A percentile compares a stretch with the other conserved stretches of the same genome.
These are phyloP conservation scores for Blastobotrys americana DNA, from an alignment of 805 yeast genomes.

Conservation along the genomic window DNA sequence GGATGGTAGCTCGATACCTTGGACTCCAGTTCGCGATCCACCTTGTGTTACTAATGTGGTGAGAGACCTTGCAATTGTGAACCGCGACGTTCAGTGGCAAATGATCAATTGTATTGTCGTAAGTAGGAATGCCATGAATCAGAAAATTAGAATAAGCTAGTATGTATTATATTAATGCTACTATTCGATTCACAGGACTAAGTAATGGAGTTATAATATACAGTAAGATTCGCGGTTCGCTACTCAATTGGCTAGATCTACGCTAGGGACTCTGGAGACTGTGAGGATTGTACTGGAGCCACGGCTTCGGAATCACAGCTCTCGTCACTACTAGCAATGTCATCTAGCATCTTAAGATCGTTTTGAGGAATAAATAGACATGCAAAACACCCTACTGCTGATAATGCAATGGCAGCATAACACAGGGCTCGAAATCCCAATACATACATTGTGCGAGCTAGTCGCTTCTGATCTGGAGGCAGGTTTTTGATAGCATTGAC, in stretches of 20 bases:
- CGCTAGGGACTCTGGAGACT: too few relatives aligned
- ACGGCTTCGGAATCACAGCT: too few relatives aligned
- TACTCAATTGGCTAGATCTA: too few relatives aligned
- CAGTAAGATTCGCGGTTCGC: not conserved
- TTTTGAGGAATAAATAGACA: slow-evolving; percentile 19
- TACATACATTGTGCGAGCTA: slow-evolving; percentile 7
- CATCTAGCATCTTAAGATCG: slow-evolving; percentile 13
- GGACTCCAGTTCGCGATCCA: too few relatives aligned
- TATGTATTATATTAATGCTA: not conserved
- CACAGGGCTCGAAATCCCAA: not conserved
- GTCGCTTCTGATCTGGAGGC: slow-evolving; percentile 3
- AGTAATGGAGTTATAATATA: not conserved
- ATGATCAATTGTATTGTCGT: too few relatives aligned
- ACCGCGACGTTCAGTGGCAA: too few relatives aligned
- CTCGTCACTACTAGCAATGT: not conserved
- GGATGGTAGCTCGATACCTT: too few relatives aligned
- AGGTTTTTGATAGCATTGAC: slow-evolving; percentile 13
- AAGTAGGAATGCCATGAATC: too few relatives aligned
- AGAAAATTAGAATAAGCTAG: not conserved
- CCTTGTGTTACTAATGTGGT: too few relatives aligned
- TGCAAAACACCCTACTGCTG: slow-evolving; percentile 15
- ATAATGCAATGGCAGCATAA: slow-evolving; percentile 10
- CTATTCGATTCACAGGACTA: not conserved
- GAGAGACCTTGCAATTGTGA: too few relatives aligned
- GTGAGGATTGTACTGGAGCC: too few relatives aligned